Conservation (phyloP, 139 green algal species). For the Gonium pectorale region DNA sequence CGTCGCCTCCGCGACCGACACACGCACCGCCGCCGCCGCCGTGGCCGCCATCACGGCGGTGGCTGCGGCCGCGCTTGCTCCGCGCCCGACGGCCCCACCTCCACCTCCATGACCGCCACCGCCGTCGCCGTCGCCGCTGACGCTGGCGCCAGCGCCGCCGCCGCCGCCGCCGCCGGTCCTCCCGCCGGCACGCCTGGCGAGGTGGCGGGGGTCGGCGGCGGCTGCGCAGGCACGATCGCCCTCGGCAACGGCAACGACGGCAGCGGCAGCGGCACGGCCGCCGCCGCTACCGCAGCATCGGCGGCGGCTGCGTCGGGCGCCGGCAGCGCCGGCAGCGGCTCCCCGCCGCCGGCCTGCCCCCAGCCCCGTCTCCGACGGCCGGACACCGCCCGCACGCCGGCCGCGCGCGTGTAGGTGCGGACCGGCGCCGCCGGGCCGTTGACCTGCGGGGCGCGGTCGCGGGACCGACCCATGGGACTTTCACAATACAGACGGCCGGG, state of each 20-base stretch:
- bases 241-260: too few species aligned
- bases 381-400: conserved; percentile 2
- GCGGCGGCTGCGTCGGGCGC: not conserved
- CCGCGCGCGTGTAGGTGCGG: conserved; percentile 18
- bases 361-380: not conserved
- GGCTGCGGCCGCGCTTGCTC: not conserved
- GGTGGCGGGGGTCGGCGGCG: too few species aligned
- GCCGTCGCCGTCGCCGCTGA: not conserved
- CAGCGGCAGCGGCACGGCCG: not conserved
- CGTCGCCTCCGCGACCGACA: not conserved
- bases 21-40: not conserved
- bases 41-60: not conserved
- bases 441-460: too few species aligned
- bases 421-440: not conserved
- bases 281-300: not conserved
- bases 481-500: too few species aligned
- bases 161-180: not conserved
- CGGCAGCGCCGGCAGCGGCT: not conserved
- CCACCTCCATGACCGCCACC: not conserved
- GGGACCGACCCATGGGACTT: too few species aligned
- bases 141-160: not conserved
- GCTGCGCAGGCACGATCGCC: too few species aligned
- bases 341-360: not conserved
- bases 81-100: not conserved
- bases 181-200: too few species aligned